Evolutionary conservation across 2,329 filamentous ascomycete genomes (phyloP).

Genomic region (Aureobasidium namibiae): DNA sequence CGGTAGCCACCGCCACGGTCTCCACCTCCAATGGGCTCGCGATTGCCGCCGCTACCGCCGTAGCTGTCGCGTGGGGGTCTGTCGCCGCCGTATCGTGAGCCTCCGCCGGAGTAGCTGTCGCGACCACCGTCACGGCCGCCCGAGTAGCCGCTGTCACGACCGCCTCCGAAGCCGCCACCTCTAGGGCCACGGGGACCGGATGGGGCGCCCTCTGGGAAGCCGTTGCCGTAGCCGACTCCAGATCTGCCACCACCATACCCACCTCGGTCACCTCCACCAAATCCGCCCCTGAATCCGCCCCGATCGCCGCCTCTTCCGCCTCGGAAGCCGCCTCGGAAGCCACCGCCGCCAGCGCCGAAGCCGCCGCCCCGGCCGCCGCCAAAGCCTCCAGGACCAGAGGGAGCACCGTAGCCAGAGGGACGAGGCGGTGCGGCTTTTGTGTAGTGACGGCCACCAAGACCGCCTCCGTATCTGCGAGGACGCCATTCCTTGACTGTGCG

Average conservation of each 20-base stretch:
- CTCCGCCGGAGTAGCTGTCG: constrained; percentile 17
- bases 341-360: constrained; percentile 35
- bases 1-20: constrained; percentile 37
- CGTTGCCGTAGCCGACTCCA: constrained; percentile 37
- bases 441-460: constrained; percentile 85
- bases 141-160: constrained; percentile 19
- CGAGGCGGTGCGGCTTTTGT: constrained; percentile 71
- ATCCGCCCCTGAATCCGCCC: constrained; percentile 23
- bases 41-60: constrained; percentile 49
- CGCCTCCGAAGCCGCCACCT: constrained; percentile 23
- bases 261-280: constrained; percentile 33
- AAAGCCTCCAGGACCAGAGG: constrained; percentile 47
- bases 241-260: constrained; percentile 31
- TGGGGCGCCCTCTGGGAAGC: constrained; percentile 41
- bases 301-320: constrained; percentile 34
- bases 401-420: constrained; percentile 55
- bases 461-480: constrained; percentile 82
- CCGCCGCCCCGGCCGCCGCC: constrained; percentile 47
- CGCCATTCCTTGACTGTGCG: constrained; percentile 92
- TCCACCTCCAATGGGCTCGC: constrained; percentile 30
- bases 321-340: constrained; percentile 40
- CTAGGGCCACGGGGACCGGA: constrained; percentile 34
- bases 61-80: constrained; percentile 56
- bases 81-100: constrained; percentile 26
- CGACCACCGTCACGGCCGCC: constrained; percentile 21